Conservation (phyloP, 148 eudicot species). For the Amaranthus cruentus region DNA sequence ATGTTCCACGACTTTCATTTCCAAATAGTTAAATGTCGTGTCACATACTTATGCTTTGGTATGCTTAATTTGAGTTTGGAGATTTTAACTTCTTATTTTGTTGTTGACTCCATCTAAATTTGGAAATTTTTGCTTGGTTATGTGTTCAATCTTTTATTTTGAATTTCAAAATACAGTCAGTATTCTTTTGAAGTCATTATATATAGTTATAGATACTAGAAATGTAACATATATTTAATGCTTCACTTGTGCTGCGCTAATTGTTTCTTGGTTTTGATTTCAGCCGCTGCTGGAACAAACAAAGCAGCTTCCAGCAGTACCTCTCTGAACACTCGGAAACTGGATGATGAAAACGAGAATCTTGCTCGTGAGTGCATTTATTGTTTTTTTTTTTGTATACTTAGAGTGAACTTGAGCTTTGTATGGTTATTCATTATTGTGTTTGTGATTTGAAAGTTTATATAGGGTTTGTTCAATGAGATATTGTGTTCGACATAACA, state of each 20-base stretch:
- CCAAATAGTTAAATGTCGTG: too few species aligned
- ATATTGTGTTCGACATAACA: too few species aligned
- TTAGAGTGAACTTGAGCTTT: background rate
- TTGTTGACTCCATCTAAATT: background rate
- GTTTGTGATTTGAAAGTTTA: too few species aligned
- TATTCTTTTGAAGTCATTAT: background rate
- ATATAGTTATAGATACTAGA: background rate
- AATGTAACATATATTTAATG: background rate
- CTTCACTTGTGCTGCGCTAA: background rate
- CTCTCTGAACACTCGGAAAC: slow-evolving; percentile 85
- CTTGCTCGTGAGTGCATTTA: slow-evolving; percentile 69
- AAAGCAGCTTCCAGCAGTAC: slow-evolving; percentile 96
- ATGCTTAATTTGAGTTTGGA: too few species aligned
- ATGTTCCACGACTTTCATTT: too few species aligned
- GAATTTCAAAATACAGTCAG: background rate
- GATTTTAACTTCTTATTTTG: background rate
- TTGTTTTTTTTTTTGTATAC: background rate
- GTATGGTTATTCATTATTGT: background rate
- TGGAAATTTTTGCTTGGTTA: background rate
- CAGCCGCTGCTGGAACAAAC: slow-evolving; percentile 89
- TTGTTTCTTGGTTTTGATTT: slow-evolving; percentile 18
- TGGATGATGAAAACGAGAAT: slow-evolving; percentile 94
- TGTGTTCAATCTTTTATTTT: too few species aligned
- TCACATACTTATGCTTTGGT: too few species aligned
- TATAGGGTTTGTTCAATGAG: too few species aligned